Conservation (phyloP, 2,329 filamentous ascomycete species). For the Cladophialophora yegresii region DNA sequence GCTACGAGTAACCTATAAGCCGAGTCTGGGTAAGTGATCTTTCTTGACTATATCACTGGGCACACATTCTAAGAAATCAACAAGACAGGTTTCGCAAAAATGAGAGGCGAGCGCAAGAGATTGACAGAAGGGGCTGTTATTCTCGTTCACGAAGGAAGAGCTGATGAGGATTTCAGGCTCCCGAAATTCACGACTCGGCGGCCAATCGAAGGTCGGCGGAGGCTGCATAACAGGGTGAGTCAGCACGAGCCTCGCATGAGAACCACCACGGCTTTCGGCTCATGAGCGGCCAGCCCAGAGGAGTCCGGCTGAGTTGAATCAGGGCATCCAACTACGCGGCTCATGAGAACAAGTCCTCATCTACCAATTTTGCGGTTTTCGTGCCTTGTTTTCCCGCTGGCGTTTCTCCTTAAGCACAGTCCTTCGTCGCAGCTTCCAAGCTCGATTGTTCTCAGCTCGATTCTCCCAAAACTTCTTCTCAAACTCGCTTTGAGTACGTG, state of each 20-base stretch:
- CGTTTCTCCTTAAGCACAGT: conserved; percentile 63
- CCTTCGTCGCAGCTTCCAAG: conserved; percentile 57
- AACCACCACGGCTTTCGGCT: not conserved
- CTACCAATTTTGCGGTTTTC: conserved; percentile 33
- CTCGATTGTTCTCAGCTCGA: conserved; percentile 53
- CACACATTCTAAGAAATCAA: not conserved
- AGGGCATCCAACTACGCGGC: not conserved
- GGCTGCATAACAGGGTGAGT: not conserved
- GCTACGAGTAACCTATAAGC: not conserved
- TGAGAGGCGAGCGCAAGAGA: not conserved
- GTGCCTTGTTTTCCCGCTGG: conserved; percentile 59
- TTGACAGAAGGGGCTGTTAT: not conserved
- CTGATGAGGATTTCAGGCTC: conserved; percentile 5
- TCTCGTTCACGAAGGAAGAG: not conserved
- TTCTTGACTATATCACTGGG: not conserved
- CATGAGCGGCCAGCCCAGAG: not conserved
- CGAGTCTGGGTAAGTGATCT: not conserved
- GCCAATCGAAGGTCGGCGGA: not conserved
- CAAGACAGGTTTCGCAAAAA: not conserved
- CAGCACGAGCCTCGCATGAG: not conserved
- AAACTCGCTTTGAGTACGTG: conserved; percentile 56
- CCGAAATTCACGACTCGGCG: conserved; percentile 8
- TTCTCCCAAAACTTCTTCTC: conserved; percentile 63
- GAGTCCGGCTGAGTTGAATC: not conserved
- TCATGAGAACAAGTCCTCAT: not conserved